A percentile compares a stretch with the other conserved stretches of the same genome.
Conservation (phyloP, 192 early-diverging fungal species). For the Podila epigama region DNA sequence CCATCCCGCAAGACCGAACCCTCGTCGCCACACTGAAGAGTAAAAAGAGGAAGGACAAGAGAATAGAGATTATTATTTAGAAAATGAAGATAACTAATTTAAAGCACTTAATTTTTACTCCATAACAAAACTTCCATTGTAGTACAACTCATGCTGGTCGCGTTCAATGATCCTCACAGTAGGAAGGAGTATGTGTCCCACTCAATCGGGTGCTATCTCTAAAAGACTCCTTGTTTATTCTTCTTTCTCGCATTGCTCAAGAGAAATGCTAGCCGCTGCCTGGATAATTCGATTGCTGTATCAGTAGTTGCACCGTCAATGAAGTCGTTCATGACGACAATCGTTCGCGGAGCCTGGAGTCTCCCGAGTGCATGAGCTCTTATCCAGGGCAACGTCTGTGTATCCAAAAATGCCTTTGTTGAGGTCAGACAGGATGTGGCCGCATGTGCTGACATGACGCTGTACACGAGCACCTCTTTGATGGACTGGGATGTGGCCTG, state of each 20-base stretch:
- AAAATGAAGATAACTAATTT: no score
- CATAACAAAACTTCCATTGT: no score
- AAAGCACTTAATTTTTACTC: no score
- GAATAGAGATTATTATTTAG: no score
- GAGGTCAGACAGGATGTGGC: constrained; percentile 29
- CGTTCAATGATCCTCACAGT: no score
- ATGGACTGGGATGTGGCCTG: constrained; percentile 33
- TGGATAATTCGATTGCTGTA: constrained; percentile 9
- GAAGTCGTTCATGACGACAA: constrained; percentile 35
- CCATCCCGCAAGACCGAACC: not conserved
- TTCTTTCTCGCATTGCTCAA: no score
- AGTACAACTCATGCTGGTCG: no score
- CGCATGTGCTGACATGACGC: constrained; percentile 10
- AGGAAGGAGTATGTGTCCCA: no score
- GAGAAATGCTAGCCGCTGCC: constrained; percentile 5
- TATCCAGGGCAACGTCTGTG: constrained; percentile 35
- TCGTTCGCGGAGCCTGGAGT: constrained; percentile 14
- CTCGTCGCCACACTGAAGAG: no score
- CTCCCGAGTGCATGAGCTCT: constrained; percentile 24
- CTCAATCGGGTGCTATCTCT: no score
- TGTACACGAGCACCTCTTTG: constrained; percentile 31
- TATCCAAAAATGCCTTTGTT: constrained; percentile 22
- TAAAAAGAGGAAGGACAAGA: no score
- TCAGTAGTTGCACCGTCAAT: constrained; percentile 34
- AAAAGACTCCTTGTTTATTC: no score